A percentile compares a stretch with the other conserved stretches of the same genome.
Conservation (phyloP, 176 grass and related monocot species). For the Carex kokanica region DNA sequence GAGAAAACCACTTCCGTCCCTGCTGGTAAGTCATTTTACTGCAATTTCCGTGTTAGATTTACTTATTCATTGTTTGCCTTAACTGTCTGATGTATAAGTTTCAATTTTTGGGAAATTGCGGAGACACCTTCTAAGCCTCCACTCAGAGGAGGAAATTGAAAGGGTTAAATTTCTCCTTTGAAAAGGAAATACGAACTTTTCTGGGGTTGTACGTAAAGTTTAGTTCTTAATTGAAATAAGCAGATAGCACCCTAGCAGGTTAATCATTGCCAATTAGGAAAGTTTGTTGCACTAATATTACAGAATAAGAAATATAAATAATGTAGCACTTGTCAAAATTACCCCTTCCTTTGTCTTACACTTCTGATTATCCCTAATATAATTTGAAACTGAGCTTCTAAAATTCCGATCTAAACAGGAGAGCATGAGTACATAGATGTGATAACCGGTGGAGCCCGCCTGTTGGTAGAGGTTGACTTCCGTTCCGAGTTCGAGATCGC, state of each 20-base stretch:
- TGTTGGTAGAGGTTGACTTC: slow-evolving; percentile 87
- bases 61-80: neutral
- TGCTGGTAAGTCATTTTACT: slow-evolving; percentile 40
- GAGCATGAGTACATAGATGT: slow-evolving; percentile 94
- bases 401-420: slow-evolving; percentile 27
- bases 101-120: neutral
- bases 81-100: neutral
- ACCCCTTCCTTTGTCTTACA: neutral
- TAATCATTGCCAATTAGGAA: slow-evolving; percentile 10
- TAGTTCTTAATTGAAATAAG: neutral
- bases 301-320: neutral
- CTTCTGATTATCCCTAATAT: neutral
- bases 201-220: neutral
- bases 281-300: neutral
- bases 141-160: neutral
- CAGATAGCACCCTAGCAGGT: neutral
- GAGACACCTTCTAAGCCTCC: neutral
- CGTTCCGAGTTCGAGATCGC: slow-evolving; percentile 88
- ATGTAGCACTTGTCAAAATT: neutral
- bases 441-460: slow-evolving; percentile 23
- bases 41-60: neutral
- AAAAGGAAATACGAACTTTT: neutral
- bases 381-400: neutral
- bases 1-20: slow-evolving; percentile 59
- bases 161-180: neutral